Conservation (phyloP, 2,329 filamentous ascomycete species). For the Canariomyces notabilis region DNA sequence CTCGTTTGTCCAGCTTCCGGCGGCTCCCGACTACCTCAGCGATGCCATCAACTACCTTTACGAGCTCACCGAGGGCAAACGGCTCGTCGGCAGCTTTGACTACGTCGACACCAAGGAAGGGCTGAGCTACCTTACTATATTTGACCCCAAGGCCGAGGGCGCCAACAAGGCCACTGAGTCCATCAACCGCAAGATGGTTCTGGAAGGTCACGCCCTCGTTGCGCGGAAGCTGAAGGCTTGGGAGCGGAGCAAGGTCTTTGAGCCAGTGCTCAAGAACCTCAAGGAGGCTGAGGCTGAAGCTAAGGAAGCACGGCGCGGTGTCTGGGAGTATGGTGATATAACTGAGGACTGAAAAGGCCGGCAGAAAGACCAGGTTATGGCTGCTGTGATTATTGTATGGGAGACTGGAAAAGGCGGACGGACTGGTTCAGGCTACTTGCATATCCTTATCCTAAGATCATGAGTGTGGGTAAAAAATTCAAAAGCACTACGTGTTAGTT, state of each 20-base stretch:
- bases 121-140: slow-evolving; percentile 78
- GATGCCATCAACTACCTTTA: slow-evolving; percentile 74
- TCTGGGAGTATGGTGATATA: slow-evolving; percentile 98
- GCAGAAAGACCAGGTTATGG: neutral
- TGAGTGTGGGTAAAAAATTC: neutral
- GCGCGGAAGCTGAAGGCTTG: slow-evolving; percentile 86
- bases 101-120: slow-evolving; percentile 73
- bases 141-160: slow-evolving; percentile 63
- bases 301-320: slow-evolving; percentile 74
- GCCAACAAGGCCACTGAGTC: slow-evolving; percentile 55
- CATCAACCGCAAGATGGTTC: slow-evolving; percentile 82
- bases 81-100: slow-evolving; percentile 88
- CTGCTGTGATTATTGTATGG: neutral
- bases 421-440: neutral
- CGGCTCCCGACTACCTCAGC: slow-evolving; percentile 71
- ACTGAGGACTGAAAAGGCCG: slow-evolving; percentile 66
- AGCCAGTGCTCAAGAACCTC: slow-evolving; percentile 65
- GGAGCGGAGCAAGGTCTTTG: slow-evolving; percentile 69
- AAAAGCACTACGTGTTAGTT: neutral
- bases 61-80: slow-evolving; percentile 67
- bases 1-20: slow-evolving; percentile 84
- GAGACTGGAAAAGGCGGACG: neutral
- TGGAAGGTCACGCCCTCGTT: slow-evolving; percentile 83
- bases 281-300: slow-evolving; percentile 71
- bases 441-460: neutral